Conservation (phyloP, 2,329 filamentous ascomycete species). For the Aspergillaceae sp. region DNA sequence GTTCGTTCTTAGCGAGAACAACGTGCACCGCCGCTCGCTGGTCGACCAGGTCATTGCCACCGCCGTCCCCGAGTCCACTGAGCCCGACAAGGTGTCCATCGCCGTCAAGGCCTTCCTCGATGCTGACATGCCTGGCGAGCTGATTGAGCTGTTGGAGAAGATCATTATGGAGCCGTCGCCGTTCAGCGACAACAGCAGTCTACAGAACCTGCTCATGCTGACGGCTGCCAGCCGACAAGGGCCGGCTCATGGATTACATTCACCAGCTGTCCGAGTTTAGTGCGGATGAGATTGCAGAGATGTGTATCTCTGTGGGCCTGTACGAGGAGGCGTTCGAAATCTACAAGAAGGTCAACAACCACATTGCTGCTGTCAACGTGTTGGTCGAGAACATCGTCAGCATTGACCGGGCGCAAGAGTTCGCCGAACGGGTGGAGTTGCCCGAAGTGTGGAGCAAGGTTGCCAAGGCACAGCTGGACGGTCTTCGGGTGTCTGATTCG, state of each 20-base stretch:
- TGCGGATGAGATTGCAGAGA: conserved; percentile 81
- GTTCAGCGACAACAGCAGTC: conserved; percentile 93
- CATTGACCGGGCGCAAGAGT: conserved; percentile 93
- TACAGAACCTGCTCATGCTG: conserved; percentile 93
- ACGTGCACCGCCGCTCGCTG: conserved; percentile 84
- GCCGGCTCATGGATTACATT: conserved; percentile 91
- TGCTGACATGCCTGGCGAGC: conserved; percentile 81
- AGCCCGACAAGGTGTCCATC: conserved; percentile 89
- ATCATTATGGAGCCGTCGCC: conserved; percentile 98
- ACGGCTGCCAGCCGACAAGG: conserved; percentile 95
- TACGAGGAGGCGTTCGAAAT: conserved; percentile 97
- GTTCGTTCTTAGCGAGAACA: conserved; percentile 92
- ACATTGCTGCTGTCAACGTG: conserved; percentile 77
- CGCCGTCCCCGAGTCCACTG: conserved; percentile 83
- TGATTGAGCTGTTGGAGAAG: conserved; percentile 97
- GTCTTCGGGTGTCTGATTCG: conserved; percentile 80
- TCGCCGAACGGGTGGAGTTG: conserved; percentile 86
- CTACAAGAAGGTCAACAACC: conserved; percentile 94
- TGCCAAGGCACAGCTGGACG: conserved; percentile 94
- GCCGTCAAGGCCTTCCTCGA: conserved; percentile 89
- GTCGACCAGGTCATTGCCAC: conserved; percentile 95
- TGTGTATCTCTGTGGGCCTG: conserved; percentile 90
- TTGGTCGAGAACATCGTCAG: conserved; percentile 94
- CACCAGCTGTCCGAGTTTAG: conserved; percentile 83
- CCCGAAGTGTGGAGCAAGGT: conserved; percentile 98